These are phyloP conservation scores for Stephanodiscus triporus DNA, from an alignment of 108 stramenopile species.

Conservation along the genomic window DNA sequence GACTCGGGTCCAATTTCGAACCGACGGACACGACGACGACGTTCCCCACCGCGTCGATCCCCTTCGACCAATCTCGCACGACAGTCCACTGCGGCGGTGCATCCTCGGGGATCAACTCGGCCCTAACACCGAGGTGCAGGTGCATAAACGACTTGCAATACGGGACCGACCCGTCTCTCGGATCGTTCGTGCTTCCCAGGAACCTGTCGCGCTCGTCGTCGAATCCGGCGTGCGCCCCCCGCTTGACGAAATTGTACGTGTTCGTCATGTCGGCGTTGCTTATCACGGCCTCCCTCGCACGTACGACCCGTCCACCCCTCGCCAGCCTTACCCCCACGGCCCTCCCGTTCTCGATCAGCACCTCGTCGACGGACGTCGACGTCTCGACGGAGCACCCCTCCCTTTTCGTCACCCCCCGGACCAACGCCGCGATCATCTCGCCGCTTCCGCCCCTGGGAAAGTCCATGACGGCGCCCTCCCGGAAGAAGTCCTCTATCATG, in stretches of 20 bases:
- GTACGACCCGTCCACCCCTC: constrained; percentile 63
- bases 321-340: constrained; percentile 78
- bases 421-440: constrained; percentile 87
- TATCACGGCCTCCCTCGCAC: constrained; percentile 84
- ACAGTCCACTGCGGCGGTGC: constrained; percentile 96
- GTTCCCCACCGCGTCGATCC: constrained; percentile 87
- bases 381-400: constrained; percentile 59
- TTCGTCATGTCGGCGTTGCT: constrained; percentile 88
- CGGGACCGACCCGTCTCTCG: constrained; percentile 60
- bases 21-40: constrained; percentile 87
- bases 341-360: constrained; percentile 80
- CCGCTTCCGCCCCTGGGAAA: constrained; percentile 91
- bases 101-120: constrained; percentile 79
- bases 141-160: constrained; percentile 89
- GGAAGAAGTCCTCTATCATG: constrained; percentile 94
- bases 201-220: constrained; percentile 56
- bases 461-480: constrained; percentile 87
- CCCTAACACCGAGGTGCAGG: constrained; percentile 92
- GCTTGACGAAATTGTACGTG: constrained; percentile 69
- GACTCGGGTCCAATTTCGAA: constrained; percentile 77
- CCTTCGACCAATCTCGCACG: constrained; percentile 86
- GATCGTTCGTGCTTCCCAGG: constrained; percentile 70
- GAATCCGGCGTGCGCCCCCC: constrained; percentile 44
- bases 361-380: constrained; percentile 80
- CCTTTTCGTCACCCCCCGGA: constrained; percentile 81